Evolutionary conservation across 164 flowering plant genomes (phyloP), one percentile per base, ranked within the genome.

Genomic region (Kalanchoe fedtschenkoi): DNA sequence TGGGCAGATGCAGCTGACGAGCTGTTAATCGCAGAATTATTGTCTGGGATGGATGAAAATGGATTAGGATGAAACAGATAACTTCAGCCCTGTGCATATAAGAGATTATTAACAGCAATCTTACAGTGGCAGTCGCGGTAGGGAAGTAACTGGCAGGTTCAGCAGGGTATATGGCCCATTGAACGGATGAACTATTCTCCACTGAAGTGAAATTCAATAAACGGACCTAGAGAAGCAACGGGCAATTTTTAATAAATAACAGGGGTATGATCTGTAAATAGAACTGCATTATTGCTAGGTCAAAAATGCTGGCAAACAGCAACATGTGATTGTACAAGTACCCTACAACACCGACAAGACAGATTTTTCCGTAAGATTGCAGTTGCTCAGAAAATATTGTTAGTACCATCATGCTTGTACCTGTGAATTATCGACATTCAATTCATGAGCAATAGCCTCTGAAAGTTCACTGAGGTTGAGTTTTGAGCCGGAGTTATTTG

Each of bases 361-460:
- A 21, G 21, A 17, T 32, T 1, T 5, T 2, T 14, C 46, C 38
- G 8, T 53, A 8, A 34, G 59, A 63, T 39, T 16, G 5, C 55
- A 8, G 26, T 24, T 22, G 30, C 16, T 7, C 1, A 0, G 55
- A 24, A 15, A 24, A 37, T 2, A 37, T 4, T 47, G 55, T 7
- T 47, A 47, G 15, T 24, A 47, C 55, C 29, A 22, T 47, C 10
- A 22, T 47, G 55, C 15, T 22, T 56, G 1, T 54, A 91, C 96
- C 95, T 91, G 97, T 38, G 86, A 79, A 69, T 67, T 58, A 62
- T 85, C 70, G 55, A 91, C 69, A 34, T 76, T 77, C 30, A 91
- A 70, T 67, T 78, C 86, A 38, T 74, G 73, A 59, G 88, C 83
- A 66, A 91, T 78, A 47, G 64, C 66, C 29, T 72, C 62, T 28